Evolutionary conservation across 257 asterid genomes (phyloP).

Genomic region (Solanum gracilifrons): DNA sequence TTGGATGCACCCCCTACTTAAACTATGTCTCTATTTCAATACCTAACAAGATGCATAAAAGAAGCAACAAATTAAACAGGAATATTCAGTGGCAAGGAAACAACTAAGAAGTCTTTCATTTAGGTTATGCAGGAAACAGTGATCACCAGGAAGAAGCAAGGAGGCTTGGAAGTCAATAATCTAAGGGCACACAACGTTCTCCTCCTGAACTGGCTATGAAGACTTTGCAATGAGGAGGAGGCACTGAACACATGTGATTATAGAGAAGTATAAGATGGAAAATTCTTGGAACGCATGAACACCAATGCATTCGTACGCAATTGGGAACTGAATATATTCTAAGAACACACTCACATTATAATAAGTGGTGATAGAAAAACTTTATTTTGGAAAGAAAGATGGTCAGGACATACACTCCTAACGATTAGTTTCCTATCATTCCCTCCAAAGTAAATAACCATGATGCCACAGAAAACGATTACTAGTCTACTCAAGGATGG

Average conservation of each 20-base stretch:
- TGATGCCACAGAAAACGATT: not conserved
- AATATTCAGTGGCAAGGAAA: not conserved
- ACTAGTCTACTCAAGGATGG: not conserved
- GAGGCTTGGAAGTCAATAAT: not conserved
- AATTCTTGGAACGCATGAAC: not conserved
- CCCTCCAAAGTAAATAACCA: not conserved
- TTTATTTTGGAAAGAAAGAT: not conserved
- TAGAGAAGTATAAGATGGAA: not conserved
- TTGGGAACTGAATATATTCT: not conserved
- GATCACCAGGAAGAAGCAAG: not conserved
- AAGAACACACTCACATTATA: not conserved
- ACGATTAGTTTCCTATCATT: not conserved
- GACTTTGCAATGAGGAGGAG: not conserved
- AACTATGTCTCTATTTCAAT: not conserved
- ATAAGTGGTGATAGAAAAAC: not conserved
- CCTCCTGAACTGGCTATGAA: not conserved
- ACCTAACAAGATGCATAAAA: not conserved
- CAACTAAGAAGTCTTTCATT: not conserved
- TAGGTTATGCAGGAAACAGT: not conserved
- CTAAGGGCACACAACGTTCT: not conserved
- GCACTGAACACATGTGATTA: not conserved
- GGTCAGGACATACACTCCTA: not conserved
- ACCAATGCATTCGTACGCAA: not conserved
- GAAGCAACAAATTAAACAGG: not conserved
- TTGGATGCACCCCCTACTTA: not conserved